Evolutionary conservation across 225 moss, liverwort and hornwort genomes (phyloP).

Genomic region (Sphagnum tenellum): DNA sequence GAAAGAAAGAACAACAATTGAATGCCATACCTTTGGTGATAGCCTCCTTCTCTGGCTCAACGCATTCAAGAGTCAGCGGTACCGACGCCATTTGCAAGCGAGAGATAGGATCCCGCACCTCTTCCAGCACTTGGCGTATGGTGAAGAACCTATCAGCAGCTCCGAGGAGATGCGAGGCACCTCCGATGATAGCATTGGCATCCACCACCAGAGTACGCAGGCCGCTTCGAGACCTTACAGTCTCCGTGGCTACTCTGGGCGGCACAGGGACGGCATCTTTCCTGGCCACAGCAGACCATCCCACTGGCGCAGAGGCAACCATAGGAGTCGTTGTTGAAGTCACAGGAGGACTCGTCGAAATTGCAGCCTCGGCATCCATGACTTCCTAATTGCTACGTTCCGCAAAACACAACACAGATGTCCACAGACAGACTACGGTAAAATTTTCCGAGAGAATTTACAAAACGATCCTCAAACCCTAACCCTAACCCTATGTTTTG

Average conservation of each 20-base stretch:
- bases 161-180: slow-evolving; percentile 56
- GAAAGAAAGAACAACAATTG: not conserved
- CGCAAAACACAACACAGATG: no score
- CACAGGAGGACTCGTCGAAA: no score
- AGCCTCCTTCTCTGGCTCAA: slow-evolving; percentile 76
- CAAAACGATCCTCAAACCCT: no score
- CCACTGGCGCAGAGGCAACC: slow-evolving; percentile 1
- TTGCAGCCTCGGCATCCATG: no score
- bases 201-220: slow-evolving; percentile 81
- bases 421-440: no score
- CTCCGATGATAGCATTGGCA: slow-evolving; percentile 75
- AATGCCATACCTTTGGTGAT: slow-evolving; percentile 33
- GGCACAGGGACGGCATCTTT: slow-evolving; percentile 56
- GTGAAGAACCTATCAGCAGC: slow-evolving; percentile 74
- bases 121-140: slow-evolving; percentile 66
- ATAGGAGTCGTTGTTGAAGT: no score
- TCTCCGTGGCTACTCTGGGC: slow-evolving; percentile 28
- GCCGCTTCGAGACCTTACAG: slow-evolving; percentile 61
- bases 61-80: slow-evolving; percentile 55
- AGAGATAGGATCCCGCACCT: slow-evolving; percentile 82
- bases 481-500: no score
- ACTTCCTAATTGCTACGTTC: no score
- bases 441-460: no score
- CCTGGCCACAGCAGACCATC: slow-evolving; percentile 78
- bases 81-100: slow-evolving; percentile 75